Percentiles rank a stretch among this genome's conserved stretches.
Evolutionary conservation across 73 alveolate genomes (phyloP).

Genomic region (Blepharisma stoltei): DNA sequence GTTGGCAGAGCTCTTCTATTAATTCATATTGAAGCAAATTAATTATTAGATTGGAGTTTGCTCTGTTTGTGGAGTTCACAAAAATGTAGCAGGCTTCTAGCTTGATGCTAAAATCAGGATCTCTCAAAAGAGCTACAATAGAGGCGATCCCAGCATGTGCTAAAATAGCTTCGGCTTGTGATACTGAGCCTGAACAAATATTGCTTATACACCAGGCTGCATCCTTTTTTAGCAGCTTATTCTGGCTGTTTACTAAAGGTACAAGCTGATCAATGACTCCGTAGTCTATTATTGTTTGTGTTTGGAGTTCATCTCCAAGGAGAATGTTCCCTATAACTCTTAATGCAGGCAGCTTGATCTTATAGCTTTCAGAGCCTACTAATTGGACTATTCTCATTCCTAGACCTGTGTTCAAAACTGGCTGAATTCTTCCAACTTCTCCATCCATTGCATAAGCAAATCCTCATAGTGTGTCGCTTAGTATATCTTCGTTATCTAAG

Average conservation of each 20-base stretch:
- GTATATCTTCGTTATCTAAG: background rate
- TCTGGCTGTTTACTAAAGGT: background rate
- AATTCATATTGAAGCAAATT: background rate
- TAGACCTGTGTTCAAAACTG: background rate
- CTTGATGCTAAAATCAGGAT: background rate
- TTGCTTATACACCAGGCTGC: background rate
- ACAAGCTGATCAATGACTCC: background rate
- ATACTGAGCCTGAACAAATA: background rate
- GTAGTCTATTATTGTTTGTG: conserved; percentile 1
- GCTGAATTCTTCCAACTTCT: background rate
- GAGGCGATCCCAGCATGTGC: background rate
- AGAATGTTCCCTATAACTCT: background rate
- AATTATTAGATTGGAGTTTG: background rate
- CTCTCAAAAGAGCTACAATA: background rate
- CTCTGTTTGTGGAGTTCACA: background rate
- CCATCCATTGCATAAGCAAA: background rate
- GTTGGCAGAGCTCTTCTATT: background rate
- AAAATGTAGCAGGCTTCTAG: background rate
- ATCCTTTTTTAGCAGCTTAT: background rate
- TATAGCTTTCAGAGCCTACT: background rate
- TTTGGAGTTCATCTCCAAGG: background rate
- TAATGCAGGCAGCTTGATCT: background rate
- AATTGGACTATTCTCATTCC: background rate
- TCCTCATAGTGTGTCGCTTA: background rate
- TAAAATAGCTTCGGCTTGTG: background rate